Evolutionary conservation across 345 rosid genomes (phyloP).

Genomic region (Syzygium grande): DNA sequence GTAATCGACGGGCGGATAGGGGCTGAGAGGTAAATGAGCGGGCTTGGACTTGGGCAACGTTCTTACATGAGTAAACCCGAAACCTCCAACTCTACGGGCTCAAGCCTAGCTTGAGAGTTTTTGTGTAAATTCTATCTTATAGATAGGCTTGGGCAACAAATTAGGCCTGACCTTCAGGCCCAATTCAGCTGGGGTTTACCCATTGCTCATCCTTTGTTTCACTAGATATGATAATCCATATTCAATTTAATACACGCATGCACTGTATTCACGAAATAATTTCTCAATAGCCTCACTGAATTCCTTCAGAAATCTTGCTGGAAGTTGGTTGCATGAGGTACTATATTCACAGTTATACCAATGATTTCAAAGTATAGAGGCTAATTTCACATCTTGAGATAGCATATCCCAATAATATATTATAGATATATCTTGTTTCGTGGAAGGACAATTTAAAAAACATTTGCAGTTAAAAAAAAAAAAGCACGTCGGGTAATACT

Average conservation of each 20-base stretch:
- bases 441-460: background rate
- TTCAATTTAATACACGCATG: background rate
- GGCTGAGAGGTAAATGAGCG: background rate
- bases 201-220: background rate
- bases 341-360: background rate
- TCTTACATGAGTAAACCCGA: background rate
- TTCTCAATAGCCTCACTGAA: background rate
- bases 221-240: background rate
- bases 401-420: background rate
- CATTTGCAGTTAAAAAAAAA: background rate
- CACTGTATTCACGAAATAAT: background rate
- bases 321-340: background rate
- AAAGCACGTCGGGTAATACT: background rate
- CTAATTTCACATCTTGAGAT: background rate
- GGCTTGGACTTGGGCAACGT: background rate
- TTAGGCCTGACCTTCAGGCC: background rate
- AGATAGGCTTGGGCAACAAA: background rate
- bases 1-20: background rate
- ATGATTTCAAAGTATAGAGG: background rate
- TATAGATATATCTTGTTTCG: rapidly evolving
- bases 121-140: background rate
- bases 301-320: background rate
- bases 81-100: background rate
- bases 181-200: background rate
- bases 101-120: background rate